Evolutionary conservation across 352 stramenopile species (phyloP).

Genomic region (Discostella stelligera): DNA sequence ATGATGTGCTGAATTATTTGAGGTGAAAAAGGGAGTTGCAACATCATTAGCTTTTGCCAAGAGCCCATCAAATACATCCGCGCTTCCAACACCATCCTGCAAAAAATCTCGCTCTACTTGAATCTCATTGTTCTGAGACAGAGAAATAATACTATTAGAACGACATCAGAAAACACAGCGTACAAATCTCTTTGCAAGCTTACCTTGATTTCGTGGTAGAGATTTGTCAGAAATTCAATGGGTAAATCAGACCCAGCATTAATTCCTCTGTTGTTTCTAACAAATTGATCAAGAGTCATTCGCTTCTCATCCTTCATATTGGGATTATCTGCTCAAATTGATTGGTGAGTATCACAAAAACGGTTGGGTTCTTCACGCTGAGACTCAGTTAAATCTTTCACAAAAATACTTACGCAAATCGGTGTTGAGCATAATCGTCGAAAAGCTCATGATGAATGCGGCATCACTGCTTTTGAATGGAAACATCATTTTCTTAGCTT

Average conservation of each 20-base stretch:
- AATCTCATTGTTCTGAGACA: constrained; percentile 57
- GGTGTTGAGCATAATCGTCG: constrained; percentile 88
- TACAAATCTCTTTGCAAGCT: neutral
- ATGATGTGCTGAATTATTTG: constrained; percentile 49
- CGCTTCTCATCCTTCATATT: constrained; percentile 74
- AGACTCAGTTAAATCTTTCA: neutral
- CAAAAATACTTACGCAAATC: constrained; percentile 78
- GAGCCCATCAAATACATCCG: constrained; percentile 56
- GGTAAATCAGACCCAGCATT: constrained; percentile 94
- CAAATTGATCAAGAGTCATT: constrained; percentile 94
- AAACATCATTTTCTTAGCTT: constrained; percentile 16
- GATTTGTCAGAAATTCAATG: constrained; percentile 87
- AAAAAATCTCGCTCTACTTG: constrained; percentile 65
- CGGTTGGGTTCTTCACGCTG: neutral
- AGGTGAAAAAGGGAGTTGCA: constrained; percentile 60
- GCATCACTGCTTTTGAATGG: constrained; percentile 84
- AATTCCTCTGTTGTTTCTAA: constrained; percentile 95
- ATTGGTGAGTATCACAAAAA: neutral
- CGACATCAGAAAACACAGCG: neutral
- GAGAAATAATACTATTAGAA: neutral
- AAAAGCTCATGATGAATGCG: constrained; percentile 89
- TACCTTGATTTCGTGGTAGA: constrained; percentile 84
- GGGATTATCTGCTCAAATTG: constrained; percentile 68
- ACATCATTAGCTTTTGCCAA: constrained; percentile 57
- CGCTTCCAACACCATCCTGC: constrained; percentile 26